Conservation (phyloP, 768 basidiomycete genomes). For the Guyanaporus albipodus region DNA sequence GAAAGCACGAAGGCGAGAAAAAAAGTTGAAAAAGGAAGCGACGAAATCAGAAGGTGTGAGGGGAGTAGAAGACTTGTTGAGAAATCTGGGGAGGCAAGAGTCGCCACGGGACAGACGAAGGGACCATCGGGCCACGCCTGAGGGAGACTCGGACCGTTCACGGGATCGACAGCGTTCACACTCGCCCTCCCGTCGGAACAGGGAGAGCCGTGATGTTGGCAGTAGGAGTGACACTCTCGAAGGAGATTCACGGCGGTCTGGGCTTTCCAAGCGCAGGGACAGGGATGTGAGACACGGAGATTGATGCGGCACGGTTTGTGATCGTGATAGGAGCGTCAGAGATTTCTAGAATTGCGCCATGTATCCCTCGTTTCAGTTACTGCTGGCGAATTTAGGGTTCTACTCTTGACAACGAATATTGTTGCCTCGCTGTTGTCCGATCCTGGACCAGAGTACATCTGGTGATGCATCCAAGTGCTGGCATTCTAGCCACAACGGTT, state of each 20-base stretch:
- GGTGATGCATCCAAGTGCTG: not conserved
- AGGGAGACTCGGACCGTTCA: slow-evolving; percentile 11
- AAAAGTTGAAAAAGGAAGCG: slow-evolving; percentile 50
- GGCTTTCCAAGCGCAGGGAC: slow-evolving; percentile 1
- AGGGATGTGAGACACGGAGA: slow-evolving; percentile 4
- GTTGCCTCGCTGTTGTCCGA: not conserved
- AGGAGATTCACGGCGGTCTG: slow-evolving; percentile 5
- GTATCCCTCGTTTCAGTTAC: slow-evolving; percentile 3
- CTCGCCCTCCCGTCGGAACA: slow-evolving; percentile 9
- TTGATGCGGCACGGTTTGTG: not conserved
- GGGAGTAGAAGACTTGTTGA: slow-evolving; percentile 66
- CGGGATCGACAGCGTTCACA: slow-evolving; percentile 12
- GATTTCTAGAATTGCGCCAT: not conserved
- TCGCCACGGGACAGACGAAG: slow-evolving; percentile 20
- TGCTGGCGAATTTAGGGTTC: not conserved
- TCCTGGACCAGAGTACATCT: not conserved
- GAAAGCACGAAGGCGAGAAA: slow-evolving; percentile 72
- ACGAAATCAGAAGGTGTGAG: slow-evolving; percentile 57
- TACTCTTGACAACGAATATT: not conserved
- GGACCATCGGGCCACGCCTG: slow-evolving; percentile 8
- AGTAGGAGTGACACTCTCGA: slow-evolving; percentile 20
- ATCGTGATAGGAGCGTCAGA: not conserved
- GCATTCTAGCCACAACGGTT: not conserved
- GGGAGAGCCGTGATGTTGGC: slow-evolving; percentile 9
- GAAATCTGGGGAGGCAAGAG: slow-evolving; percentile 33